Evolutionary conservation across 2,329 filamentous ascomycete species (phyloP).

Genomic region (Calonectria pseudoturangicola): DNA sequence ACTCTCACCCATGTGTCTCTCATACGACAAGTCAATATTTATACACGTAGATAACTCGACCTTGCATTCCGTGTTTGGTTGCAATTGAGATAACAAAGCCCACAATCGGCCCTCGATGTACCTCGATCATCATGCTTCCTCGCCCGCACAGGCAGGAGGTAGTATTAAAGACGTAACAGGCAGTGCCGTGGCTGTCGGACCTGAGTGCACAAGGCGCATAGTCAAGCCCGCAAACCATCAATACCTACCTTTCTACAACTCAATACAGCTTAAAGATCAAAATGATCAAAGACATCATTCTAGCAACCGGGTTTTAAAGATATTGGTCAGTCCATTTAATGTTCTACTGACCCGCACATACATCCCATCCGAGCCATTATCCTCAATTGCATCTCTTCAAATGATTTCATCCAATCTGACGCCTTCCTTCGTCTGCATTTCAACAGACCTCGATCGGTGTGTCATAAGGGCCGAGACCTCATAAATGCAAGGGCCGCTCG

Average conservation of each 20-base stretch:
- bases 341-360: slow-evolving; percentile 3
- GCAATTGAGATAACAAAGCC: slow-evolving; percentile 31
- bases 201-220: not conserved
- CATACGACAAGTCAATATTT: slow-evolving; percentile 27
- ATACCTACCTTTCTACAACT: slow-evolving; percentile 37
- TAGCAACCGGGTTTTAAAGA: slow-evolving; percentile 4
- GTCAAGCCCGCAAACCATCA: slow-evolving; percentile 29
- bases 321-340: not conserved
- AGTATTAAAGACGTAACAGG: slow-evolving; percentile 40
- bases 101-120: not conserved
- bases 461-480: not conserved
- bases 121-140: slow-evolving; percentile 17
- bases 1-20: slow-evolving; percentile 18
- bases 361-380: not conserved
- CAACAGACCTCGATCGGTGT: slow-evolving; percentile 38
- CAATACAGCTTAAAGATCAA: slow-evolving; percentile 12
- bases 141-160: slow-evolving; percentile 35
- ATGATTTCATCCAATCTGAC: slow-evolving; percentile 34
- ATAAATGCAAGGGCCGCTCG: slow-evolving; percentile 43
- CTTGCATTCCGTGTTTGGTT: slow-evolving; percentile 24
- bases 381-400: not conserved
- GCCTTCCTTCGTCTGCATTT: slow-evolving; percentile 23
- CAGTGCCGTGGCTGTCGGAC: slow-evolving; percentile 33
- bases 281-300: not conserved
- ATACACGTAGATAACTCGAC: slow-evolving; percentile 25